These are phyloP conservation scores for Salvia splendens DNA, from an alignment of 257 asterid species.

Conservation along the genomic window DNA sequence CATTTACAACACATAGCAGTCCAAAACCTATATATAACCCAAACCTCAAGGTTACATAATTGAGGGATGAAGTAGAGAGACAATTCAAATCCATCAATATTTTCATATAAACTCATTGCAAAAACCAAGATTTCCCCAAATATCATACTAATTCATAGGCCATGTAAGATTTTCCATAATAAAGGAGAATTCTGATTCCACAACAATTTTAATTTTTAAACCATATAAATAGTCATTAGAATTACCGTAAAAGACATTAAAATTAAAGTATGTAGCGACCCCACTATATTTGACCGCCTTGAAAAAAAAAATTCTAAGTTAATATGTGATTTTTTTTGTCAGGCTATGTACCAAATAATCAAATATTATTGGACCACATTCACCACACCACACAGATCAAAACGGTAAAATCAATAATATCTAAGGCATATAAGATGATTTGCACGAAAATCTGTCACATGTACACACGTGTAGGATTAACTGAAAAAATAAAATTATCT, in stretches of 20 bases:
- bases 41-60: too few relatives aligned
- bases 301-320: not conserved
- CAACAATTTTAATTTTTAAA: not conserved
- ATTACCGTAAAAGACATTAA: not conserved
- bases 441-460: not conserved
- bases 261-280: not conserved
- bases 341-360: not conserved
- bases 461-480: too few relatives aligned
- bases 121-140: too few relatives aligned
- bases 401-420: not conserved
- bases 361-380: not conserved
- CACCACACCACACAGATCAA: slow-evolving; percentile 19
- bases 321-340: not conserved
- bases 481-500: too few relatives aligned
- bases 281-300: slow-evolving; percentile 17
- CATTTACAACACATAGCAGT: not conserved
- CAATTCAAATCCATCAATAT: too few relatives aligned
- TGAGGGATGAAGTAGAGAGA: too few relatives aligned
- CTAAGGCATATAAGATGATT: slow-evolving; percentile 4
- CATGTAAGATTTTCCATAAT: not conserved
- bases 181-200: not conserved
- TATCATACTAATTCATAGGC: not conserved
- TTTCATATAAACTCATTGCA: too few relatives aligned
- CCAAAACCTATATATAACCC: slow-evolving; percentile 1
- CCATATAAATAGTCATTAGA: not conserved